Evolutionary conservation across 257 asterid species (phyloP).

Genomic region (Nicotiana tomentosiformis): DNA sequence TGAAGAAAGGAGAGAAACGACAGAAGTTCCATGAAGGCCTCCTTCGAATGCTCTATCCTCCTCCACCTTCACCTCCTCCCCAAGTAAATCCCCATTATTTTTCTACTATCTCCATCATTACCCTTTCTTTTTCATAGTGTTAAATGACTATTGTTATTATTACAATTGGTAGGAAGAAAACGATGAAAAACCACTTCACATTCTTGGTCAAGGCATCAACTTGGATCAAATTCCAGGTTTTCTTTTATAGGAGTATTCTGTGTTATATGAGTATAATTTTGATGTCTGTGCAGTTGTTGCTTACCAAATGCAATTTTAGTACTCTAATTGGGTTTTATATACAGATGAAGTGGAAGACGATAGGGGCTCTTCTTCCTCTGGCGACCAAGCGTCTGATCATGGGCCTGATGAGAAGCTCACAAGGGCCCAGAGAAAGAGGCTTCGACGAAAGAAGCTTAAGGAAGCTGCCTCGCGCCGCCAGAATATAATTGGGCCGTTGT

Average conservation of each 20-base stretch:
- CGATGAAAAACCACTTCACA: conserved; percentile 8
- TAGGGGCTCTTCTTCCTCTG: conserved; percentile 23
- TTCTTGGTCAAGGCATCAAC: conserved; percentile 10
- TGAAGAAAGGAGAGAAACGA: conserved; percentile 50
- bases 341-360: conserved; percentile 36
- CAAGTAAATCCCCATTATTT: conserved; percentile 8
- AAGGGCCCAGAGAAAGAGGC: conserved; percentile 77
- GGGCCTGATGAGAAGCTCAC: conserved; percentile 38
- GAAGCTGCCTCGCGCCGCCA: conserved; percentile 40
- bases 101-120: background rate
- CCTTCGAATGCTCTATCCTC: conserved; percentile 63
- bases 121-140: background rate
- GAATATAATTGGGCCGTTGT: conserved; percentile 56
- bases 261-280: background rate
- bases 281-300: background rate
- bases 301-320: background rate
- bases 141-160: background rate
- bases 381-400: conserved; percentile 11
- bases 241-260: conserved; percentile 2
- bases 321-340: background rate
- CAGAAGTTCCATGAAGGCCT: conserved; percentile 56
- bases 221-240: conserved; percentile 39
- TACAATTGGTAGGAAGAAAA: conserved; percentile 22
- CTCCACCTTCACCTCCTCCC: conserved; percentile 42
- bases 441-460: conserved; percentile 62